A percentile compares a stretch with the other conserved stretches of the same genome.
These are phyloP conservation scores for Santalum album DNA, from an alignment of 164 flowering plant genomes.

Conservation along the genomic window DNA sequence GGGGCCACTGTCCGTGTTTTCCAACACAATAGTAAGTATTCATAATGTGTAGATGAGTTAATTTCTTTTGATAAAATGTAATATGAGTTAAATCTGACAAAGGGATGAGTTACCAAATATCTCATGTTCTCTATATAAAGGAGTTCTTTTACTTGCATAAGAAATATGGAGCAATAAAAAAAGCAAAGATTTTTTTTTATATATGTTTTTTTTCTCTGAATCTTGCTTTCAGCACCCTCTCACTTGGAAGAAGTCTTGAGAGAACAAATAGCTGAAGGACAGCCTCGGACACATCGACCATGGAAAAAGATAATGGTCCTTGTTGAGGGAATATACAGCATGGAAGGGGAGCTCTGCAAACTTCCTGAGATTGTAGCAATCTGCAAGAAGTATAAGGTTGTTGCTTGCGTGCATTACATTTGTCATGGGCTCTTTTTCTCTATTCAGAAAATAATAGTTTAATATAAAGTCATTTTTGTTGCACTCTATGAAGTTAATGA, in stretches of 20 bases:
- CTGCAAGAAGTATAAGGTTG: conserved; percentile 82
- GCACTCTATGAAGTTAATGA: too few species aligned
- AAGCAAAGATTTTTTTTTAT: neutral
- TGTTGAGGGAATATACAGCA: conserved; percentile 96
- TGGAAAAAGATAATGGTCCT: conserved; percentile 97
- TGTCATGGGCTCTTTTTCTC: neutral
- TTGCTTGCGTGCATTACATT: neutral
- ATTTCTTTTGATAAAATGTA: too few species aligned
- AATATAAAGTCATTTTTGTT: too few species aligned
- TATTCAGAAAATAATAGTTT: too few species aligned
- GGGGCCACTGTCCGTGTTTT: conserved; percentile 94
- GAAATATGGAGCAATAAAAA: too few species aligned
- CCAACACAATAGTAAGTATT: conserved; percentile 82
- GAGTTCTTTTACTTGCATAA: too few species aligned
- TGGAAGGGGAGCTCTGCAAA: conserved; percentile 99
- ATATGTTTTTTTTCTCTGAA: neutral
- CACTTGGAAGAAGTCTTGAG: conserved; percentile 79
- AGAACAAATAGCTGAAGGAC: conserved; percentile 77
- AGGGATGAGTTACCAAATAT: too few species aligned
- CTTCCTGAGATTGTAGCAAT: conserved; percentile 86
- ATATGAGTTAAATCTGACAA: too few species aligned
- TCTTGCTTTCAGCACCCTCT: conserved; percentile 54
- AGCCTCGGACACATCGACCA: conserved; percentile 95
- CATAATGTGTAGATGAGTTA: neutral
- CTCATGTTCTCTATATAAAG: too few species aligned